phyloP scores from a whole-genome alignment of 1,284 basidiomycete species.

The Ustanciosporium gigantosporum region DNA sequence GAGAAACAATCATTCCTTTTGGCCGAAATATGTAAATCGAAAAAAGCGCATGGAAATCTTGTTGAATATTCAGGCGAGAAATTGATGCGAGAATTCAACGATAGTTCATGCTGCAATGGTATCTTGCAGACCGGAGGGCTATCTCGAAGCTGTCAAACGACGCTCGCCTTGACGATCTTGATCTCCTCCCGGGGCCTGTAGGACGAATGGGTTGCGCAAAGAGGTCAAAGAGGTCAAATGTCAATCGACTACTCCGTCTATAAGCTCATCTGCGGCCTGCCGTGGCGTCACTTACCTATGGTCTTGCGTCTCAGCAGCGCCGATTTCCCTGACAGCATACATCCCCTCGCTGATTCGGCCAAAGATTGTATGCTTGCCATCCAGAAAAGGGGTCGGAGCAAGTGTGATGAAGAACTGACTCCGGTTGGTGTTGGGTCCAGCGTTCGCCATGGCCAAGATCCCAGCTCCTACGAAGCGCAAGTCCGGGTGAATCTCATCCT shows the following conservation, averaged over 20 bases:
- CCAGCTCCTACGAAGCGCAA: slow-evolving; percentile 92
- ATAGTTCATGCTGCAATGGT: too few relatives aligned
- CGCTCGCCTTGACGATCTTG: slow-evolving; percentile 27
- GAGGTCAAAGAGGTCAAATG: too few relatives aligned
- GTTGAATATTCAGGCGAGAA: too few relatives aligned
- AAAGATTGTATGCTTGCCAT: slow-evolving; percentile 68
- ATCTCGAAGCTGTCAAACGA: too few relatives aligned
- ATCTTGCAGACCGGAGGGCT: too few relatives aligned
- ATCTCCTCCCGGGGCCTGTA: slow-evolving; percentile 28
- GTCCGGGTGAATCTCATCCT: slow-evolving; percentile 84
- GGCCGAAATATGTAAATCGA: too few relatives aligned
- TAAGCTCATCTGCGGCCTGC: too few relatives aligned
- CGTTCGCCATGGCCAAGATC: slow-evolving; percentile 96
- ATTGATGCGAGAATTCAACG: too few relatives aligned
- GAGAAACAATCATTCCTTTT: too few relatives aligned
- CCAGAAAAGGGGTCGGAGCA: slow-evolving; percentile 88
- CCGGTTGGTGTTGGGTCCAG: slow-evolving; percentile 88
- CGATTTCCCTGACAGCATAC: slow-evolving; percentile 63
- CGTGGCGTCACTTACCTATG: slow-evolving; percentile 33
- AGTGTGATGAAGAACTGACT: slow-evolving; percentile 99
- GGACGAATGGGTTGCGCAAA: not conserved
- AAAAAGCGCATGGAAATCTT: too few relatives aligned
- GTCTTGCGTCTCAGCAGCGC: slow-evolving; percentile 31
- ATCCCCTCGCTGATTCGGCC: slow-evolving; percentile 66
- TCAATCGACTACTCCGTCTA: too few relatives aligned